These are phyloP conservation scores for Pyrrhoderma noxium DNA, from an alignment of 1,284 basidiomycete species.

Conservation along the genomic window DNA sequence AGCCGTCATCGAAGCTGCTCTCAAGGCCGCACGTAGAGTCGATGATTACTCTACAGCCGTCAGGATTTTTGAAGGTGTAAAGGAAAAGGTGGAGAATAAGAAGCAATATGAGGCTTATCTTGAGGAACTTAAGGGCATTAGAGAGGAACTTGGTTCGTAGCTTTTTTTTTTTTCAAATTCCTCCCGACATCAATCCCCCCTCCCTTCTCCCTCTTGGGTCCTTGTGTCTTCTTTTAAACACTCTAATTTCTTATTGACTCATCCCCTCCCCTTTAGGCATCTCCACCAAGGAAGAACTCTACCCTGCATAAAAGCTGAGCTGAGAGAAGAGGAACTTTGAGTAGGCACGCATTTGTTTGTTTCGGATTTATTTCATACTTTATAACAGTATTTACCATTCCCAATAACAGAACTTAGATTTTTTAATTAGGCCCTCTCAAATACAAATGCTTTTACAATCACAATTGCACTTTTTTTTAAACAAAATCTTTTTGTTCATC, in stretches of 20 bases:
- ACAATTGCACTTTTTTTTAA: too few species aligned
- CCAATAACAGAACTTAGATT: too few species aligned
- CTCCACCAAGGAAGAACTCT: constrained; percentile 40
- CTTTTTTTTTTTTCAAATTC: background rate
- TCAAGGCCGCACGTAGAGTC: constrained; percentile 85
- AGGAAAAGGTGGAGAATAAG: constrained; percentile 94
- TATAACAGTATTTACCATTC: background rate
- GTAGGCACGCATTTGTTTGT: too few species aligned
- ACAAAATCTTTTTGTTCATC: too few species aligned
- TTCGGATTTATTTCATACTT: background rate
- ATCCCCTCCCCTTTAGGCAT: constrained; percentile 28
- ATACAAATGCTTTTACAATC: too few species aligned
- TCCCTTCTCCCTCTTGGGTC: too few species aligned
- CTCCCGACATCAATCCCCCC: too few species aligned
- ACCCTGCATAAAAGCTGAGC: constrained; percentile 22
- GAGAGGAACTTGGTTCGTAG: constrained; percentile 83
- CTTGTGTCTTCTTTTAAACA: too few species aligned
- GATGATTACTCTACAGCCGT: constrained; percentile 98
- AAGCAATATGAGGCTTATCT: constrained; percentile 88
- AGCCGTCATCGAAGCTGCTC: constrained; percentile 83
- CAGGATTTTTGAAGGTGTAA: constrained; percentile 87
- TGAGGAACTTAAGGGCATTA: constrained; percentile 76
- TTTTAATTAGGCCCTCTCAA: too few species aligned
- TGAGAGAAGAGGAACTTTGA: background rate
- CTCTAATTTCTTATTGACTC: background rate